Percentiles rank a stretch among this genome's conserved stretches.
Evolutionary conservation across 1,284 basidiomycete genomes (phyloP).

Genomic region (Boletellus deceptivus): DNA sequence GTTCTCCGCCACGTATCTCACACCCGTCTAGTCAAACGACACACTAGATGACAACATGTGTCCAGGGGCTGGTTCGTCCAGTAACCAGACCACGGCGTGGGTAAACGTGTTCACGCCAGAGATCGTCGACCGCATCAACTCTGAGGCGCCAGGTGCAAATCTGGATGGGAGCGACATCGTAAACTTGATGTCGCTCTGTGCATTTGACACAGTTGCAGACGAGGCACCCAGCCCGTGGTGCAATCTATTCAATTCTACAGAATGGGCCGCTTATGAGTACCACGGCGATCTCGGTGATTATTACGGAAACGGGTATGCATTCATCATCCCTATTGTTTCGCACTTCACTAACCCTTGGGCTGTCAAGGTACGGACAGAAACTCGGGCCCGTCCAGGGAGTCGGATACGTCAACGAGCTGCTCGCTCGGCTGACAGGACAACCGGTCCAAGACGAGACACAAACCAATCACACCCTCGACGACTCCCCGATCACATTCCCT

Average conservation of each 20-base stretch:
- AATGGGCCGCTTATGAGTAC: constrained; percentile 68
- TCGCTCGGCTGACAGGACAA: constrained; percentile 68
- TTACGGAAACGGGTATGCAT: constrained; percentile 63
- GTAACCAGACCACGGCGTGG: constrained; percentile 48
- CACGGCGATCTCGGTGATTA: constrained; percentile 70
- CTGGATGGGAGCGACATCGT: constrained; percentile 56
- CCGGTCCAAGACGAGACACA: constrained; percentile 69
- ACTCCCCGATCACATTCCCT: constrained; percentile 66
- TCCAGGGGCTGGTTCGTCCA: constrained; percentile 50
- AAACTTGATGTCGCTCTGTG: constrained; percentile 69
- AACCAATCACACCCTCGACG: constrained; percentile 74
- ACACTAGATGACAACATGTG: constrained; percentile 74
- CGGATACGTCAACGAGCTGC: constrained; percentile 81
- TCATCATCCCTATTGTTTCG: neutral
- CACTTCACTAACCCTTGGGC: neutral
- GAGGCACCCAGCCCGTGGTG: constrained; percentile 68
- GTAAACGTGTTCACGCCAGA: constrained; percentile 50
- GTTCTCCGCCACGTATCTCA: neutral
- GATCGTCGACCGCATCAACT: constrained; percentile 64
- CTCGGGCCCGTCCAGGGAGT: constrained; percentile 75
- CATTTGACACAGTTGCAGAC: constrained; percentile 67
- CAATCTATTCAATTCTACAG: constrained; percentile 53
- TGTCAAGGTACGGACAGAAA: constrained; percentile 54
- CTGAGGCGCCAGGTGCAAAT: constrained; percentile 57
- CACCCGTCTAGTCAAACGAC: constrained; percentile 51